phyloP scores from a whole-genome alignment of 805 yeast species.

The Jamesozyma hellenica region DNA sequence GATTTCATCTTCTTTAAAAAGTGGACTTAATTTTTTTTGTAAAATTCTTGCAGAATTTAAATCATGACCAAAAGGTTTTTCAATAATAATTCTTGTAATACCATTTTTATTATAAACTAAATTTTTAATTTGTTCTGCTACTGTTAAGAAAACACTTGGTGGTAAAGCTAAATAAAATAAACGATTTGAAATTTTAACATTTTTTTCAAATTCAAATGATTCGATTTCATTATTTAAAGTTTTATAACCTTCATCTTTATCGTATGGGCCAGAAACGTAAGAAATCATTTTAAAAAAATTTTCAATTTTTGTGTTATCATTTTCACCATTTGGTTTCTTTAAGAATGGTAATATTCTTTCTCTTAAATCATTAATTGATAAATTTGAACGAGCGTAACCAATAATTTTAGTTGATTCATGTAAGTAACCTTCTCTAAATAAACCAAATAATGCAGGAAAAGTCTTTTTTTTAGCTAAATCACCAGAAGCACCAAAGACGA shows the following conservation, averaged over 20 bases:
- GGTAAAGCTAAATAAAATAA: conserved; percentile 90
- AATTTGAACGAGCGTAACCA: conserved; percentile 85
- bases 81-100: conserved; percentile 73
- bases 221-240: conserved; percentile 46
- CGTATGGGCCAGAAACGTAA: conserved; percentile 75
- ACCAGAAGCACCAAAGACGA: conserved; percentile 91
- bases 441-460: conserved; percentile 75
- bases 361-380: conserved; percentile 57
- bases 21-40: conserved; percentile 69
- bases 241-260: conserved; percentile 62
- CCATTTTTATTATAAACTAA: conserved; percentile 51
- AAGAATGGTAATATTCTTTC: conserved; percentile 56
- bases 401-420: conserved; percentile 62
- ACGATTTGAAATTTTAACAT: conserved; percentile 51
- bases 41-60: conserved; percentile 66
- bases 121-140: conserved; percentile 62
- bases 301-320: conserved; percentile 37
- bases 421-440: conserved; percentile 65
- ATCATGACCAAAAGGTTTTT: conserved; percentile 96
- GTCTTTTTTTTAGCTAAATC: conserved; percentile 94
- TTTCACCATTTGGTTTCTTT: conserved; percentile 39
- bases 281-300: conserved; percentile 56
- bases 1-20: conserved; percentile 83
- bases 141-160: conserved; percentile 79
- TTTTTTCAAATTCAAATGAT: conserved; percentile 46